Percentiles rank a stretch among this genome's conserved stretches.
phyloP scores from a whole-genome alignment of 1,284 basidiomycete species.

The Chalciporus piperatoides region DNA sequence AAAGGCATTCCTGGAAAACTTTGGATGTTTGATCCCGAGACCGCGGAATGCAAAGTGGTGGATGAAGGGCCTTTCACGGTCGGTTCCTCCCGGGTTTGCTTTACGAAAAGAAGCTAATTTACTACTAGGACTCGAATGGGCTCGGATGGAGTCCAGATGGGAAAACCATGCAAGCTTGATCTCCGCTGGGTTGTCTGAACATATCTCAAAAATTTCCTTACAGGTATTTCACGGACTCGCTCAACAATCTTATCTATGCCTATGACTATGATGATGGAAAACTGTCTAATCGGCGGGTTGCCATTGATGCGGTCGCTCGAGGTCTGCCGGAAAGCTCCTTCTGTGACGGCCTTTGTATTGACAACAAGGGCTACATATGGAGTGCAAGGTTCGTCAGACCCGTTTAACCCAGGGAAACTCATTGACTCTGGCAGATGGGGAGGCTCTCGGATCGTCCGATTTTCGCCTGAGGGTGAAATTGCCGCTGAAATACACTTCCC shows the following conservation, averaged over 20 bases:
- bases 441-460: conserved; percentile 56
- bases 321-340: conserved; percentile 48
- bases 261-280: conserved; percentile 61
- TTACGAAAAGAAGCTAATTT: neutral
- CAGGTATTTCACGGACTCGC: conserved; percentile 69
- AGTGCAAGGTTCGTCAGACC: conserved; percentile 50
- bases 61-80: conserved; percentile 68
- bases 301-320: conserved; percentile 52
- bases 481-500: conserved; percentile 58
- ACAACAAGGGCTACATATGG: conserved; percentile 63
- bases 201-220: conserved; percentile 4
- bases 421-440: conserved; percentile 47
- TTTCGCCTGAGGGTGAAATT: conserved; percentile 46
- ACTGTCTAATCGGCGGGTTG: conserved; percentile 51
- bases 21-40: conserved; percentile 55
- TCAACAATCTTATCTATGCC: conserved; percentile 58
- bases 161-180: conserved; percentile 22
- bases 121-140: conserved; percentile 21
- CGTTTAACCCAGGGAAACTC: conserved; percentile 3
- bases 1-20: conserved; percentile 52
- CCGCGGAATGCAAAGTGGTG: conserved; percentile 44
- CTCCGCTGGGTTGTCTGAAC: neutral
- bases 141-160: conserved; percentile 25
- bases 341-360: conserved; percentile 64
- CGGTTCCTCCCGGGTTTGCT: conserved; percentile 15